Evolutionary conservation across 495 filamentous ascomycete genomes (phyloP), one percentile per base, ranked within the genome.

Genomic region (Pyrenopolyporus hunteri): DNA sequence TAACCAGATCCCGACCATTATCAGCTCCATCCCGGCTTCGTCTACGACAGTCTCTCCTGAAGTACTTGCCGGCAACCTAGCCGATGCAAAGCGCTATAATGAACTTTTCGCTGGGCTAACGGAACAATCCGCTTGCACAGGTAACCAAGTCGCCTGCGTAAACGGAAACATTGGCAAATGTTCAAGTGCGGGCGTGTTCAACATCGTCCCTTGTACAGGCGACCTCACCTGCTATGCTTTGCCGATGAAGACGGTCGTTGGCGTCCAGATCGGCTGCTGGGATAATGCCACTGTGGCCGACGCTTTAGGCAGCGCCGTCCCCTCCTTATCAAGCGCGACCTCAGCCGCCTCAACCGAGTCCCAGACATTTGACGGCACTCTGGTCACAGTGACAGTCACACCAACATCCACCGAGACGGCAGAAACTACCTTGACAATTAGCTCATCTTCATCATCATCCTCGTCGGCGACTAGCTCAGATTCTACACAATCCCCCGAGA

Each of bases 61-160:
- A 8, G 62, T 67, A n/a, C 70, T 73, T 37, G 63, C 66, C 16
- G 44, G 46, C 23, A 80, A 80, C 57, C 55, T 76, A 8, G 62
- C 64, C 19, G 39, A 66, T 20, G 78, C 78, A n/a, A 68, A 70
- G 19, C 36, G 60, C 2, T 74, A 69, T 56, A 80, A 80, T 54
- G 13, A 51, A 17, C 37, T 76, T 14, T 79, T 75, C 39, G 56
- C 69, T n/a, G 63, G 46, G n/a, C 47, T 79, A n/a, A 75, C 68
- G 8, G 57, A 67, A 20, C 32, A 77, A 14, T 70, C 74, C 0
- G 69, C 72, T 39, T 80, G 78, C 49, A 43, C n/a, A 3, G 19
- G 32, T 3, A 67, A 66, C 26, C 77, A 80, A 47, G 70, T 70
- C 6, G 78, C 77, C 6, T 80, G 78, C 40, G 66, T 80, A 37